Evolutionary conservation across 306 rosid species (phyloP).

Genomic region (Leucaena leucocephala): DNA sequence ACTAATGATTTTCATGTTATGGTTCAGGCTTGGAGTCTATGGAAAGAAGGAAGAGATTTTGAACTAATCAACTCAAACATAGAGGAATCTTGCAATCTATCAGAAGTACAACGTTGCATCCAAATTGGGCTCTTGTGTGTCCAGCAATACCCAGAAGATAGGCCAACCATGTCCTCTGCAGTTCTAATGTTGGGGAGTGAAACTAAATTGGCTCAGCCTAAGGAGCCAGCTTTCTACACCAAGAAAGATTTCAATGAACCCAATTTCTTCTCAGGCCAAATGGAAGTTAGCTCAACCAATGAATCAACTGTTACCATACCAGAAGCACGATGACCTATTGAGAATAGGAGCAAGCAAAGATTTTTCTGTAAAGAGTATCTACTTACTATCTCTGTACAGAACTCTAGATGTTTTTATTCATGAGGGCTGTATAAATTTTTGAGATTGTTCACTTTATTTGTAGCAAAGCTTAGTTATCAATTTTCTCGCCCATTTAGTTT

Average conservation of each 20-base stretch:
- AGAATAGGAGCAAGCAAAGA: neutral
- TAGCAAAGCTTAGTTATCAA: neutral
- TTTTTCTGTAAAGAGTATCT: neutral
- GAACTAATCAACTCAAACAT: slow-evolving; percentile 47
- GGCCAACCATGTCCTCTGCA: slow-evolving; percentile 43
- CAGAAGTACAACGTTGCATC: slow-evolving; percentile 51
- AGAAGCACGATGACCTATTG: slow-evolving; percentile 27
- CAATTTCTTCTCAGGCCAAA: slow-evolving; percentile 17
- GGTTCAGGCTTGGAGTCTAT: slow-evolving; percentile 59
- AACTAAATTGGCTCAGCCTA: slow-evolving; percentile 45
- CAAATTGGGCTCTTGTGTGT: slow-evolving; percentile 58
- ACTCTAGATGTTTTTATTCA: neutral
- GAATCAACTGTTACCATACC: slow-evolving; percentile 26
- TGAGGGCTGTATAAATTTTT: neutral
- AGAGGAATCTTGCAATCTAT: slow-evolving; percentile 9
- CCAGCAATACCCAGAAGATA: slow-evolving; percentile 47
- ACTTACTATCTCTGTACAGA: neutral
- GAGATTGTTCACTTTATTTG: neutral
- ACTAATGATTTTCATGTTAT: neutral
- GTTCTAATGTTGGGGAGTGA: slow-evolving; percentile 50
- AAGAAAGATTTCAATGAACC: slow-evolving; percentile 2
- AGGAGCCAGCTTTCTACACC: slow-evolving; percentile 53
- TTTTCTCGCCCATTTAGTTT: neutral
- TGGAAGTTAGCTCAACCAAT: slow-evolving; percentile 32
- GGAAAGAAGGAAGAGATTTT: slow-evolving; percentile 48